Percentiles rank a stretch among this genome's conserved stretches.
phyloP scores from a whole-genome alignment of 805 yeast species.

The Starmerella powellii region DNA sequence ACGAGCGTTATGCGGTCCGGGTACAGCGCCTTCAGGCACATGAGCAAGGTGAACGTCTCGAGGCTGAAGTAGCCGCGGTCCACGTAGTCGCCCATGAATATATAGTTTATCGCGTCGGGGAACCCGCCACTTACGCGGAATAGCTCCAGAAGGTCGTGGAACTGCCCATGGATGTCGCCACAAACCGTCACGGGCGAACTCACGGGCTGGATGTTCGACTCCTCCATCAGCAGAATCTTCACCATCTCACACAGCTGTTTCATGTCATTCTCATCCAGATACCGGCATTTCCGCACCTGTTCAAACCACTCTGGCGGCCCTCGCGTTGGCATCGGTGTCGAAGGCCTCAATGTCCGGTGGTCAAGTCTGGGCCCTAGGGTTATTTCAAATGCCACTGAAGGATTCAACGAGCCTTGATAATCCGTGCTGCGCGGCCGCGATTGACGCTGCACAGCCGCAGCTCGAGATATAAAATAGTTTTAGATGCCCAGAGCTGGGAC shows the following conservation, averaged over 20 bases:
- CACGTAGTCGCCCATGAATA: conserved; percentile 90
- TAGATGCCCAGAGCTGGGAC: too few relatives aligned
- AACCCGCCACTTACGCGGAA: conserved; percentile 88
- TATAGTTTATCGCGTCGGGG: conserved; percentile 64
- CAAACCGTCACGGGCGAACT: conserved; percentile 86
- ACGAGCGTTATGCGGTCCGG: conserved; percentile 80
- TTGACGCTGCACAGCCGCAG: too few relatives aligned
- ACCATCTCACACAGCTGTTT: conserved; percentile 91
- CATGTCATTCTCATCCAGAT: conserved; percentile 86
- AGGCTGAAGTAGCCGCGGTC: conserved; percentile 94
- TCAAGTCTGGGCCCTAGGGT: background rate
- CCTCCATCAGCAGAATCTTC: conserved; percentile 91
- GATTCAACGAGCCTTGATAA: too few relatives aligned
- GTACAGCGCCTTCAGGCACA: conserved; percentile 83
- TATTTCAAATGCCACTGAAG: too few relatives aligned
- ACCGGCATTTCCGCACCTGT: conserved; percentile 78
- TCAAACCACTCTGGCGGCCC: conserved; percentile 97
- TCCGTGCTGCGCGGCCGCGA: too few relatives aligned
- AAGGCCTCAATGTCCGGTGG: background rate
- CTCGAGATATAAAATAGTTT: too few relatives aligned
- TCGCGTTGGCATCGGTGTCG: conserved; percentile 13
- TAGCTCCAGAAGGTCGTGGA: conserved; percentile 82
- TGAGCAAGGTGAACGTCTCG: conserved; percentile 84
- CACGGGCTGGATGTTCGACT: conserved; percentile 90
- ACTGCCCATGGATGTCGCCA: conserved; percentile 93